Evolutionary conservation across 2,329 filamentous ascomycete species (phyloP).

Genomic region (Trichoderma endophyticum): DNA sequence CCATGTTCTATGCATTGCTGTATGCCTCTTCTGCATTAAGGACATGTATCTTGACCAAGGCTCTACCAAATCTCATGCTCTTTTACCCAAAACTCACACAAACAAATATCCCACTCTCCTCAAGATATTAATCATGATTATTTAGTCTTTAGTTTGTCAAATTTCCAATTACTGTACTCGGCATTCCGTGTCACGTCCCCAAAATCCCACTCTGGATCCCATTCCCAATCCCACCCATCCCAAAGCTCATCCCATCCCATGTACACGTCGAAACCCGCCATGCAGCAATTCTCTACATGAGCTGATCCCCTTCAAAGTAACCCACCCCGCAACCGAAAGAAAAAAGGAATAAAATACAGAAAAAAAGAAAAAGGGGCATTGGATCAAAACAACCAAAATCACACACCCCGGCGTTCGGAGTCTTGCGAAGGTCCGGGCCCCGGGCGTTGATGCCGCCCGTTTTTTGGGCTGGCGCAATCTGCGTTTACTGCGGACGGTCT

Average conservation of each 20-base stretch:
- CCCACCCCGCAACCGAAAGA: background rate
- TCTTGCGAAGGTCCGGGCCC: constrained; percentile 12
- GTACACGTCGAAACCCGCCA: background rate
- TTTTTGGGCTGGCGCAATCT: background rate
- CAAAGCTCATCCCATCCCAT: background rate
- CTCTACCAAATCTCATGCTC: background rate
- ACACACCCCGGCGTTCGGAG: constrained; percentile 12
- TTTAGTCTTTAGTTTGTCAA: background rate
- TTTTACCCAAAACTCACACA: background rate
- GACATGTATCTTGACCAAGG: background rate
- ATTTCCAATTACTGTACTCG: background rate
- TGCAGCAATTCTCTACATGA: background rate
- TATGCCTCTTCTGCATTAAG: background rate
- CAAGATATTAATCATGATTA: background rate
- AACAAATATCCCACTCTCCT: background rate
- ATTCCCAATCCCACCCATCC: background rate
- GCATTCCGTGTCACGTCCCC: background rate
- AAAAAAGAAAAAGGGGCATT: background rate
- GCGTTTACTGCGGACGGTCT: background rate
- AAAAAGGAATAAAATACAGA: background rate
- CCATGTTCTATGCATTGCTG: background rate
- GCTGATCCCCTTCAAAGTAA: background rate
- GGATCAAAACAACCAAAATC: background rate
- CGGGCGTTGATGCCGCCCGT: background rate
- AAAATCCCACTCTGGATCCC: background rate